Base-by-base conservation (phyloP, 768 basidiomycete genomes). In the Lactifluus piperatus region DNA sequence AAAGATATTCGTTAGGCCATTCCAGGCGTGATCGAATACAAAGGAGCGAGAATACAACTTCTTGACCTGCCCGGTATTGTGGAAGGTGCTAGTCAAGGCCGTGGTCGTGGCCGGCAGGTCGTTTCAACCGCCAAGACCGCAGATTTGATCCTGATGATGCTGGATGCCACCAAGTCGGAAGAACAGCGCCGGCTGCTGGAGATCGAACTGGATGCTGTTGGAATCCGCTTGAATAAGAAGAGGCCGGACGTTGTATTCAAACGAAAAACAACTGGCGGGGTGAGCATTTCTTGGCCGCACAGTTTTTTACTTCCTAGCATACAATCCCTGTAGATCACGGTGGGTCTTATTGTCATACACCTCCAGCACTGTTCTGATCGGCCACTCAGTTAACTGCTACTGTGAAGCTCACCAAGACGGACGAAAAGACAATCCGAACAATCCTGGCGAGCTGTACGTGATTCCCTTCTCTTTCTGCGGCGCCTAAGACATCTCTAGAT, bases 201-300 rank as follows among this genome's bases (percentile, higher is more conserved):
- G 71, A 80, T 90, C 37, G 97, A 99, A 72, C 76, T 99, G 18
- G 97, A 99, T 68, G 91, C 94, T 5, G 94, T 99, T 39, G 97
- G 97, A 3, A 97, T 99, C 63, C 81, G 97, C 47, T 72, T 99
- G 62, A 99, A 99, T 74, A 89, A 88, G 67, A 77, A 73, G 57
- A 88, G 82, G 68, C 97, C 97, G 1, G 97, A 99, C 69, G 85
- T 98, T 6, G 89, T 97, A 2, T 94, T 98, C 79, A 97, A 94
- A 74, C 85, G 82, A 65, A 91, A 88, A 69, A 86, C 89, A 4
- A 93, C 91, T 6, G 94, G 95, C 49, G 95, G 94, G 48, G 93
- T 94, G 65, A 73, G 83, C 76, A 46, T 18, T 29, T 56, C 16
- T 8, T 44, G 52, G 20, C 57, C 50, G 57, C 59, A 27, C 32